phyloP scores from a whole-genome alignment of 495 filamentous ascomycete genomes.

The Podospora australis region DNA sequence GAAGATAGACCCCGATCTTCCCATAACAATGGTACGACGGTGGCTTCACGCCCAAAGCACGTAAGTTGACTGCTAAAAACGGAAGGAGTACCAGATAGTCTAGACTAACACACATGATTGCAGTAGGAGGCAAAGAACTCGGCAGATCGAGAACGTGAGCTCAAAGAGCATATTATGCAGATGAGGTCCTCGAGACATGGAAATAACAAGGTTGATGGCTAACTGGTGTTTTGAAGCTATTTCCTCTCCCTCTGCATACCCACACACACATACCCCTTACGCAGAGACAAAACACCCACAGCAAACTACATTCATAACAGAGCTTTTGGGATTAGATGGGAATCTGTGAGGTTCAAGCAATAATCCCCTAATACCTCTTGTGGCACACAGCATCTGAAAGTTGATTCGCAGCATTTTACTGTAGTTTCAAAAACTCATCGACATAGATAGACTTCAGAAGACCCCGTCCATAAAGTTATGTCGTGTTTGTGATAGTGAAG shows the following conservation, averaged over 20 bases:
- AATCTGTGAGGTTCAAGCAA: too few species aligned
- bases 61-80: constrained; percentile 32
- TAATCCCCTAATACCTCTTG: too few species aligned
- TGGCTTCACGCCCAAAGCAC: constrained; percentile 27
- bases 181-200: constrained; percentile 49
- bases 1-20: constrained; percentile 43
- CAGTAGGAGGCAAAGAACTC: constrained; percentile 31
- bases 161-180: constrained; percentile 63
- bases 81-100: constrained; percentile 3
- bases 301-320: not conserved
- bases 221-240: constrained; percentile 34
- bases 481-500: too few species aligned
- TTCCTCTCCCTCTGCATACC: not conserved
- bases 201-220: constrained; percentile 39
- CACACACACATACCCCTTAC: not conserved
- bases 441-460: too few species aligned
- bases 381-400: too few species aligned
- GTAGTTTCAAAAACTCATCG: too few species aligned
- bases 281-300: not conserved
- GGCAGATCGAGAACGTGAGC: constrained; percentile 57
- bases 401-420: too few species aligned
- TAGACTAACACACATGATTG: not conserved
- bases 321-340: too few species aligned
- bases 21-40: constrained; percentile 14
- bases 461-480: too few species aligned